Conservation (phyloP, 108 stramenopile genomes). For the Nitzschia putrida region DNA sequence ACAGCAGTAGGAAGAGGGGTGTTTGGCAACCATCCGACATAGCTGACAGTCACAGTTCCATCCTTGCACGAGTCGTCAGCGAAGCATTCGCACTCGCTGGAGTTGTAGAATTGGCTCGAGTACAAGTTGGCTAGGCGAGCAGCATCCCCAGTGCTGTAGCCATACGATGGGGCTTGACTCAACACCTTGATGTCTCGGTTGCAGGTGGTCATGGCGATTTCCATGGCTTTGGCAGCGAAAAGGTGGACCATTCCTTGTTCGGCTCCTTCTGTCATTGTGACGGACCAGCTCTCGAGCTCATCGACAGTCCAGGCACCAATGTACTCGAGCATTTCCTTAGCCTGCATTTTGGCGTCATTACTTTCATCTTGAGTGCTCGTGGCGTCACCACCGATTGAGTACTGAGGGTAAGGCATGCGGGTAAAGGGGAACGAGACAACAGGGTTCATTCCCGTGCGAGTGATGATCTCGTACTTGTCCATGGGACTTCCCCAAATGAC, state of each 20-base stretch:
- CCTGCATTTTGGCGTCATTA: slow-evolving; percentile 9
- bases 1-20: slow-evolving; percentile 14
- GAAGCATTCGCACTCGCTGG: slow-evolving; percentile 27
- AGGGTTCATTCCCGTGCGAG: slow-evolving; percentile 34
- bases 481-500: slow-evolving; percentile 38
- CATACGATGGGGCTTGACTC: slow-evolving; percentile 32
- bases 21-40: slow-evolving; percentile 25
- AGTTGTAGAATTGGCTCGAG: slow-evolving; percentile 19
- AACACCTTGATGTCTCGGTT: slow-evolving; percentile 36
- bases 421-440: slow-evolving; percentile 23
- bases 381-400: slow-evolving; percentile 3
- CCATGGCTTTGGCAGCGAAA: slow-evolving; percentile 34
- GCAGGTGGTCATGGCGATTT: slow-evolving; percentile 36
- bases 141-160: slow-evolving; percentile 18
- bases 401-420: slow-evolving; percentile 31
- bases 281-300: slow-evolving; percentile 21
- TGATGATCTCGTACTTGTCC: slow-evolving; percentile 33
- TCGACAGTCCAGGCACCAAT: slow-evolving; percentile 25
- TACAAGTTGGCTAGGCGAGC: slow-evolving; percentile 11
- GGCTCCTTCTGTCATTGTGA: slow-evolving; percentile 38
- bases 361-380: slow-evolving; percentile 20
- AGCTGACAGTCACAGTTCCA: slow-evolving; percentile 11
- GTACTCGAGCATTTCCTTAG: slow-evolving; percentile 38
- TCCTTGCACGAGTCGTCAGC: slow-evolving; percentile 18
- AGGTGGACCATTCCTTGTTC: slow-evolving; percentile 27